Evolutionary conservation across 768 basidiomycete species (phyloP), one percentile per base, ranked within the genome.

Genomic region (Kwoniella botswanensis): DNA sequence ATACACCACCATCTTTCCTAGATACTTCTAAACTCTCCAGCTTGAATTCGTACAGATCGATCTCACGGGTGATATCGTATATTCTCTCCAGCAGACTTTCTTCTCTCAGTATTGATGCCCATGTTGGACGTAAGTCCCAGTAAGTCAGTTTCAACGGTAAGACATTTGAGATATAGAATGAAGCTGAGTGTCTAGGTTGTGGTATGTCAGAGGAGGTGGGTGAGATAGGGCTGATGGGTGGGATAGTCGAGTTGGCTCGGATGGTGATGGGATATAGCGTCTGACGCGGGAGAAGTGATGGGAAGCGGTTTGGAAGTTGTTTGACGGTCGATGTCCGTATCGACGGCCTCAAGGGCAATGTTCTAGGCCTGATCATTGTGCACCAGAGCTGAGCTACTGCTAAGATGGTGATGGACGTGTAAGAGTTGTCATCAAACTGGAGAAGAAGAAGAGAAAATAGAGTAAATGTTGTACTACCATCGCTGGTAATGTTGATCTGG

Each of bases 101-200:
- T 66, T 83, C 80, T 24, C 80, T 57, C 13, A 79, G 2, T 3
- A 71, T 44, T 11, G 21, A 42, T 12, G 79, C 78, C 53, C 71
- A 64, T 4, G 73, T 54, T 12, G 81, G 77, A 52, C 82, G 70
- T 15, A 73, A 68, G 72, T 83, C 82, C 72, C 77, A 81, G 3
- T 68, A 67, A 22, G 68, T 75, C 0, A 83, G 57, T 29, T 69
- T 68, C 59, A 82, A 69, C 10, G 82, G 82, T 21, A 82, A 72
- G 50, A 83, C 82, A 69, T 83, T 82, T 35, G 80, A 81, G 63
- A 83, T 82, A 74, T 80, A 83, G 70, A 83, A 81, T 21, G 79
- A 79, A 15, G 65, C 63, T 59, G 67, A 42, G 21, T 60, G 42
- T 42, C 72, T 53, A 18, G 66, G 67, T 44, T 59, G 15, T 17